Percentiles rank a stretch among this genome's conserved stretches.
These are phyloP conservation scores for Manihot esculenta DNA, from an alignment of 441 rosid genomes.

Conservation along the genomic window DNA sequence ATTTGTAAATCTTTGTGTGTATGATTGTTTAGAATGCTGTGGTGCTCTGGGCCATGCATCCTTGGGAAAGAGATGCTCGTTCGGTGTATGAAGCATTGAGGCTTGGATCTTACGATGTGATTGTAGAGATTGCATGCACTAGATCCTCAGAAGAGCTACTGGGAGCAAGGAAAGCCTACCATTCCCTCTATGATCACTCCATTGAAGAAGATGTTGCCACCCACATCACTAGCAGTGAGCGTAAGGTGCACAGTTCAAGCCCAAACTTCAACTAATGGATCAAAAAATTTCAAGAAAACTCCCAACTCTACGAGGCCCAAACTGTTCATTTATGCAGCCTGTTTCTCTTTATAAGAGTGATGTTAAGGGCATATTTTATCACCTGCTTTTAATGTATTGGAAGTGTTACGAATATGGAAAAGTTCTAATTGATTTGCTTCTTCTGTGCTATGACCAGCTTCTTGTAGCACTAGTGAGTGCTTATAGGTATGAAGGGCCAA, in stretches of 20 bases:
- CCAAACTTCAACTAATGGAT: too few relatives aligned
- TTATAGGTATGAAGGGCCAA: slow-evolving; percentile 76
- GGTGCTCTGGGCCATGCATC: slow-evolving; percentile 75
- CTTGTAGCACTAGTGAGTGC: slow-evolving; percentile 89
- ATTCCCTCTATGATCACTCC: slow-evolving; percentile 77
- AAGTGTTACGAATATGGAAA: too few relatives aligned
- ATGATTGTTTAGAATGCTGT: slow-evolving; percentile 53
- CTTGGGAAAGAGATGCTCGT: slow-evolving; percentile 97
- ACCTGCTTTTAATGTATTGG: too few relatives aligned
- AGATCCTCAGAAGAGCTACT: slow-evolving; percentile 72
- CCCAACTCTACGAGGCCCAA: too few relatives aligned
- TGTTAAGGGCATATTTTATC: too few relatives aligned
- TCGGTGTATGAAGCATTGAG: slow-evolving; percentile 55
- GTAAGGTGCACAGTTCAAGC: slow-evolving; percentile 44
- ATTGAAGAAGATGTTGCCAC: slow-evolving; percentile 78
- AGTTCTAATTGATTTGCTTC: not conserved
- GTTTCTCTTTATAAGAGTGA: too few relatives aligned
- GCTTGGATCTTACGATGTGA: slow-evolving; percentile 52
- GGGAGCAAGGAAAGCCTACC: slow-evolving; percentile 89
- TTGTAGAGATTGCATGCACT: slow-evolving; percentile 78
- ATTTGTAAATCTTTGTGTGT: not conserved
- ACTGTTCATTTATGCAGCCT: too few relatives aligned
- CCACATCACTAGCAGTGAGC: slow-evolving; percentile 44
- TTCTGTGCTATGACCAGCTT: slow-evolving; percentile 38
- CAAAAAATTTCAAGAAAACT: too few relatives aligned